Base-by-base conservation (phyloP, 2,329 filamentous ascomycete species). In the Paecilomyces variotii region DNA sequence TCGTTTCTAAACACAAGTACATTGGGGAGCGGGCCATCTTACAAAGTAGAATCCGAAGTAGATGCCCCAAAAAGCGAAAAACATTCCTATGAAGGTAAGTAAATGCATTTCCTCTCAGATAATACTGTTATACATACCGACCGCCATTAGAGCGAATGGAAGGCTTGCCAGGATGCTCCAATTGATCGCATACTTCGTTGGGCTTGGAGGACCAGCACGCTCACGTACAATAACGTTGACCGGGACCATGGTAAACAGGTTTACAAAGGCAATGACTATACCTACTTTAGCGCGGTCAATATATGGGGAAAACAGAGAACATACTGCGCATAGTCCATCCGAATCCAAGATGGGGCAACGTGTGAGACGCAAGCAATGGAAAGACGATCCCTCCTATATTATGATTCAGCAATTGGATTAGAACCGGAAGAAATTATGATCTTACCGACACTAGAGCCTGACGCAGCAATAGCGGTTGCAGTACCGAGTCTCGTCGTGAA, bases 401-500 rank as follows among this genome's bases (percentile, higher is more conserved):
- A 10, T 28, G 6, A 7, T 52, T n/a, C 27, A 52, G 50, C 50
- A 52, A 12, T 26, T 9, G 24, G 5, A 28, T 9, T 2, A 19
- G 26, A 49, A 7, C 12, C 6, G 11, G 12, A 11, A 32, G 27
- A 28, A 53, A 7, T 14, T 19, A 14, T 45, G 4, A 53, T 32
- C 60, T 19, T 59, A 34, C 72, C 72, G 6, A 72, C 56, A 53
- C 68, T 71, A 19, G 68, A 68, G 2, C 73, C 72, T 2, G 70
- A 68, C 2, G 71, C 68, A 12, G 64, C 67, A 14, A 74, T 58
- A 1, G 64, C 71, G 53, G 71, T 68, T 10, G 72, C 72, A 12
- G 70, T 53, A 50, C 68, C 71, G 24, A 72, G 57, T 25, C 67
- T 70, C 26, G 62, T 67, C 55, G 69, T 65, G 57, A 76, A 76